Percentiles rank a stretch among this genome's conserved stretches.
Conservation (phyloP, 805 yeast genomes). For the Wickerhamiella brachini region DNA sequence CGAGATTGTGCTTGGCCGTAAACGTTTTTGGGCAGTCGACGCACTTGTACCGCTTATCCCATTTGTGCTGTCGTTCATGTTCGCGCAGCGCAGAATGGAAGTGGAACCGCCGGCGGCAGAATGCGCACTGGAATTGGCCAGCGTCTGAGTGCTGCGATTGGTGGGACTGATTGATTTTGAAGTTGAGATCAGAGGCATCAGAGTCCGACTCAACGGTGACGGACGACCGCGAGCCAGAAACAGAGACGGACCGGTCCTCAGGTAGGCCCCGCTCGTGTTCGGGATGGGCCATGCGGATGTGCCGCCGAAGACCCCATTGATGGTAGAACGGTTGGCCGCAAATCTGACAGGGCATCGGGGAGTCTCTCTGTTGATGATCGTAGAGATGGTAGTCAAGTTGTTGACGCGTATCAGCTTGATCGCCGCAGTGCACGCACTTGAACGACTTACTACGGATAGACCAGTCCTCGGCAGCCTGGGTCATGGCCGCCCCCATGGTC, state of each 20-base stretch:
- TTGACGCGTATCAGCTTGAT: background rate
- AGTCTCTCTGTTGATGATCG: background rate
- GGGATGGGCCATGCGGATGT: background rate
- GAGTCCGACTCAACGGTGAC: background rate
- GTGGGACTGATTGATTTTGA: background rate
- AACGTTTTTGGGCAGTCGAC: background rate
- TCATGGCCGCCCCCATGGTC: background rate
- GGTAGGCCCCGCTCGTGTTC: background rate
- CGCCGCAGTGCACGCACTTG: background rate
- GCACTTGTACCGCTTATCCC: constrained; percentile 1
- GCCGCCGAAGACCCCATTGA: background rate
- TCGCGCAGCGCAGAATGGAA: background rate
- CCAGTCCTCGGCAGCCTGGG: background rate
- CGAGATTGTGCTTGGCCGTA: background rate
- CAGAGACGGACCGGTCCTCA: background rate
- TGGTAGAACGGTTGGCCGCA: background rate
- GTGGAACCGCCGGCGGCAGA: background rate
- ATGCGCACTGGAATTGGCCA: background rate
- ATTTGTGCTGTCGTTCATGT: background rate
- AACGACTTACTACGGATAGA: background rate
- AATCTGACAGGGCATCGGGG: background rate
- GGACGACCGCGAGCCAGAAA: background rate
- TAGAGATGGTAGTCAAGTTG: background rate
- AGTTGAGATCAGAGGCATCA: background rate
- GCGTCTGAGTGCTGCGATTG: background rate